Evolutionary conservation across 2,329 filamentous ascomycete genomes (phyloP), one percentile per base, ranked within the genome.

Genomic region (Colletotrichum orchidophilum): DNA sequence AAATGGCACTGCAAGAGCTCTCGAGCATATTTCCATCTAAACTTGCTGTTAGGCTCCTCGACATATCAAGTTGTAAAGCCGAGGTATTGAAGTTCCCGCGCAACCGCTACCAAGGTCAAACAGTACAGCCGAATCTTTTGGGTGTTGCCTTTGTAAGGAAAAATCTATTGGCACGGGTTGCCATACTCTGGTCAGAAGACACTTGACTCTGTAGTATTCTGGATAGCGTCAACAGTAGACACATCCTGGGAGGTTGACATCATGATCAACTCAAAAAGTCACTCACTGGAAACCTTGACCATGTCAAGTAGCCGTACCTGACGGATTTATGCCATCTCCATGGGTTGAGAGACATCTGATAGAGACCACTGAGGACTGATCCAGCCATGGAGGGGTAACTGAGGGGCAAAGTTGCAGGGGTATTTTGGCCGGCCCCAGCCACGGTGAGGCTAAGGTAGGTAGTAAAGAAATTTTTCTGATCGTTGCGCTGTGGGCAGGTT

Each of bases 361-460:
- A 18, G 39, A 29, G 5, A 50, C 5, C 42, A 31, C n/a, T 15
- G 35, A 68, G 31, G n/a, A 13, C 58, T 52, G 59, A 21, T 42
- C 50, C 24, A 27, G 1, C 26, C 24, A 21, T 66, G 70, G 70
- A 70, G 66, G 70, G 70, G 70, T 60, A 69, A 72, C 58, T 54
- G 70, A 72, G 70, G 70, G 70, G 70, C 70, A 70, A 13, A 26
- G 7, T 35, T 55, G 61, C 70, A 72, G 70, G 70, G 70, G 21
- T 61, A 39, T 24, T 31, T 24, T n/a, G 49, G 26, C 63, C 18
- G 55, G 65, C 60, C 58, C 66, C 35, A 65, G 70, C 70, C 65
- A 68, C 66, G 29, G 54, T 70, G 66, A 65, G 70, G 66, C 66
- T 71, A n/a, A n/a, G n/a, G n/a, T n/a, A n/a, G n/a, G n/a, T n/a